Percentiles rank a stretch among this genome's conserved stretches.
Evolutionary conservation across 2,329 filamentous ascomycete genomes (phyloP).

Genomic region (Exophiala xenobiotica): DNA sequence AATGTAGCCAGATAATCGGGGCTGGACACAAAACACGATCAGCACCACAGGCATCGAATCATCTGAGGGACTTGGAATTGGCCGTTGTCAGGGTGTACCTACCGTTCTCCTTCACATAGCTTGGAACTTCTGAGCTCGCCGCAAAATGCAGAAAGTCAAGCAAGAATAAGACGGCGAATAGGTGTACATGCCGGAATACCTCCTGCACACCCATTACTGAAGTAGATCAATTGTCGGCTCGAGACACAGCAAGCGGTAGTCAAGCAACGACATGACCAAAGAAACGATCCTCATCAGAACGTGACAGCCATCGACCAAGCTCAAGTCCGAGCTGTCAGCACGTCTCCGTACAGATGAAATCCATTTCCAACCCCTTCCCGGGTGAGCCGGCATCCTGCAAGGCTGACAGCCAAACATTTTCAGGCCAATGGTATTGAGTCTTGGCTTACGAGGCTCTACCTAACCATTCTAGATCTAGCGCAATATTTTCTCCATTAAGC

Average conservation of each 20-base stretch:
- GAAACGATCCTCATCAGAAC: too few species aligned
- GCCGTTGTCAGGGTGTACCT: background rate
- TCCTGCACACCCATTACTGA: background rate
- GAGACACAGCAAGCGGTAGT: too few species aligned
- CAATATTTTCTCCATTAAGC: slow-evolving; percentile 17
- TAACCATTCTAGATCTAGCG: slow-evolving; percentile 3
- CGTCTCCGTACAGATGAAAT: background rate
- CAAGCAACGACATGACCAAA: too few species aligned
- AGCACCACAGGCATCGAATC: background rate
- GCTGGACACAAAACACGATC: slow-evolving; percentile 39
- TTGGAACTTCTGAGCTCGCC: background rate
- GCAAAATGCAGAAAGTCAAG: slow-evolving; percentile 1
- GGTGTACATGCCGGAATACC: background rate
- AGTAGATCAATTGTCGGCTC: too few species aligned
- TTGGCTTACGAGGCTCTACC: slow-evolving; percentile 11
- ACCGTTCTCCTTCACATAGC: slow-evolving; percentile 16
- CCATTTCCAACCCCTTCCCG: background rate
- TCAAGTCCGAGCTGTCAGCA: too few species aligned
- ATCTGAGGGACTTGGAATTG: background rate
- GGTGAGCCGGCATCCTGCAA: background rate
- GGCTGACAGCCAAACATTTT: background rate
- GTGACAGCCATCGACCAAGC: too few species aligned
- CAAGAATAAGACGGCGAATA: background rate
- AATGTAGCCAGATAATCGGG: slow-evolving; percentile 53
- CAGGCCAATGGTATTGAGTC: slow-evolving; percentile 8